Conservation (phyloP, 108 stramenopile species). For the Hondaea fermentalgiana region DNA sequence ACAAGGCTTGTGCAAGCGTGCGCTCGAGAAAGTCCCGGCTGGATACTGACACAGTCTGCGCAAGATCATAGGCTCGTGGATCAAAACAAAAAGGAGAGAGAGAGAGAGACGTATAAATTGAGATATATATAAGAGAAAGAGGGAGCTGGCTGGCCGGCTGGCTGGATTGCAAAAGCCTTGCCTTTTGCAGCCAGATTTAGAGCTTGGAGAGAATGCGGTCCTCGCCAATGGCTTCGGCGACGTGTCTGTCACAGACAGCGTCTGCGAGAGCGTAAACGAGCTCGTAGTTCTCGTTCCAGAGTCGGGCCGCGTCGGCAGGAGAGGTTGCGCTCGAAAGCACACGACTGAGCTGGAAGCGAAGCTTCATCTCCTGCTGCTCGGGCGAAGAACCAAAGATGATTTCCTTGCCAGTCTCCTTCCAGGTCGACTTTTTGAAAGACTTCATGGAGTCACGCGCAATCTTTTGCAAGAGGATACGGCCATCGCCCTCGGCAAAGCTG, state of each 20-base stretch:
- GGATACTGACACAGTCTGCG: too few relatives aligned
- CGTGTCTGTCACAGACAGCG: not conserved
- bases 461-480: slow-evolving; percentile 30
- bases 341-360: not conserved
- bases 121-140: too few relatives aligned
- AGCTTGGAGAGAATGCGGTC: not conserved
- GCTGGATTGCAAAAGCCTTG: too few relatives aligned
- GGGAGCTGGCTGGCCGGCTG: too few relatives aligned
- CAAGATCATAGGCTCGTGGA: too few relatives aligned
- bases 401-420: slow-evolving; percentile 6
- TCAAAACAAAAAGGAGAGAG: too few relatives aligned
- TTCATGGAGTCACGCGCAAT: slow-evolving; percentile 26
- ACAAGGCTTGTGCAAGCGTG: too few relatives aligned
- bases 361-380: not conserved
- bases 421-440: not conserved
- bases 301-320: not conserved
- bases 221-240: not conserved
- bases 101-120: too few relatives aligned
- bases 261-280: slow-evolving; percentile 30
- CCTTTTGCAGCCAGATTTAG: not conserved
- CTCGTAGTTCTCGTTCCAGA: slow-evolving; percentile 27
- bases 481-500: slow-evolving; percentile 38
- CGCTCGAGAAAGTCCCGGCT: too few relatives aligned
- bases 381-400: not conserved
- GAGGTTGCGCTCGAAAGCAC: not conserved